Base-by-base conservation (phyloP, 129 eudicot genomes). In the Tagetes patula region DNA sequence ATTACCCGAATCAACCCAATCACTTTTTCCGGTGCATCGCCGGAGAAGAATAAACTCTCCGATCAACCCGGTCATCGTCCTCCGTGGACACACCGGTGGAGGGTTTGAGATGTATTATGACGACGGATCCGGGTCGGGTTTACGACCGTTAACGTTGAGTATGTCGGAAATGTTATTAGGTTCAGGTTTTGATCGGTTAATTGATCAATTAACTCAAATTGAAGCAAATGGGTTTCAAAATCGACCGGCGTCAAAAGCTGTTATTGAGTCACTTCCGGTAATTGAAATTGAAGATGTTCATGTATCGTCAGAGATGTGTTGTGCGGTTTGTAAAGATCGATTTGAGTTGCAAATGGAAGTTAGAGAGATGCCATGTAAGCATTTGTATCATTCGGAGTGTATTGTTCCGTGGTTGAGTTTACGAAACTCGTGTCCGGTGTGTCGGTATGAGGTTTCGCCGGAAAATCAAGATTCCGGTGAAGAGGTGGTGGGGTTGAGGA, bases 381-480 rank as follows among this genome's bases (percentile, higher is more conserved):
- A 95, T 77, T 67, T 95, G 12, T 95, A 95, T 69, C 99, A 95
- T 75, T 71, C 82, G 3, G 96, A 90, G 60, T 95, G 99, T 60
- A 95, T 95, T 7, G 70, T 95, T 1, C 99, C 99, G 0, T 95
- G 99, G 99, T 80, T 95, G 34, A 77, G 76, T n/a, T 66, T 95
- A n/a, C 85, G 88, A 3, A 95, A 90, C 72, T 86, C 99, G 3
- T 95, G 99, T 52, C 99, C 99, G 0, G 97, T 95, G 34, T 95
- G 99, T 71, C 83, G 99, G 27, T 94, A 90, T 47, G 97, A 95
- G 64, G 64, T 95, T 52, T 91, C 97, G 0, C 49, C 79, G 3
- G 96, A 90, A 39, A 64, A 54, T 54, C 77, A 72, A 64, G 85
- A 73, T 0, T n/a, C 38, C 1, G 67, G 76, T 33, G 95, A 74